Percentiles rank a stretch among this genome's conserved stretches.
Evolutionary conservation across 306 rosid genomes (phyloP).

Genomic region (Hippophae gyantsensis): DNA sequence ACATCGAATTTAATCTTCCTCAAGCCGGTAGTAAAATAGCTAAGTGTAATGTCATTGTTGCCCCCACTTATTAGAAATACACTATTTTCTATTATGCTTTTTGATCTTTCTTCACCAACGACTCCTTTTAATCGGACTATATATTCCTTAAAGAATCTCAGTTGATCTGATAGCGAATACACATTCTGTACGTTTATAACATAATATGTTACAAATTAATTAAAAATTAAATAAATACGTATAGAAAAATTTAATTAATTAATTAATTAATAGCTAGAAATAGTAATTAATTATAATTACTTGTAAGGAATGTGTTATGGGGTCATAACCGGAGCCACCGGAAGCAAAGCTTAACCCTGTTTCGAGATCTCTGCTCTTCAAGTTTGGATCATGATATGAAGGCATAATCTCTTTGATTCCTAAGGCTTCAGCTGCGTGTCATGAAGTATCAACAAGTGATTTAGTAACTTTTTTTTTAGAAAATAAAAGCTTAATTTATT

Average conservation of each 20-base stretch:
- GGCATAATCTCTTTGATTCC: not conserved
- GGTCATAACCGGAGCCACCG: not conserved
- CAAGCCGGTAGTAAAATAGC: not conserved
- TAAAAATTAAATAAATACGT: not conserved
- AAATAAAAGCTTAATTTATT: no score
- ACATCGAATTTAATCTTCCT: not conserved
- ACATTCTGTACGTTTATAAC: not conserved
- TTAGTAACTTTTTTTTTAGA: no score
- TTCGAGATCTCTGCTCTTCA: not conserved
- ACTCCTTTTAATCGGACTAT: not conserved
- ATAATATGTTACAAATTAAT: not conserved
- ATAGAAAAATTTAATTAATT: not conserved
- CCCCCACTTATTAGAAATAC: not conserved
- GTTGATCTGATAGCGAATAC: not conserved
- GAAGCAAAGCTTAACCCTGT: not conserved
- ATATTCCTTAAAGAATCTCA: not conserved
- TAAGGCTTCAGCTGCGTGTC: not conserved
- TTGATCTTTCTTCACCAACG: not conserved
- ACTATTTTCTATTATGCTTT: not conserved
- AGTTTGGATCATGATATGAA: not conserved
- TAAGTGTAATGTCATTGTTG: not conserved
- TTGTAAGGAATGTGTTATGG: not conserved
- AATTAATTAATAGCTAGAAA: not conserved
- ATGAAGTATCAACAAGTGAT: no score
- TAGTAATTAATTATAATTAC: not conserved